Base-by-base conservation (phyloP, 257 asterid genomes). In the Anisodus tanguticus region DNA sequence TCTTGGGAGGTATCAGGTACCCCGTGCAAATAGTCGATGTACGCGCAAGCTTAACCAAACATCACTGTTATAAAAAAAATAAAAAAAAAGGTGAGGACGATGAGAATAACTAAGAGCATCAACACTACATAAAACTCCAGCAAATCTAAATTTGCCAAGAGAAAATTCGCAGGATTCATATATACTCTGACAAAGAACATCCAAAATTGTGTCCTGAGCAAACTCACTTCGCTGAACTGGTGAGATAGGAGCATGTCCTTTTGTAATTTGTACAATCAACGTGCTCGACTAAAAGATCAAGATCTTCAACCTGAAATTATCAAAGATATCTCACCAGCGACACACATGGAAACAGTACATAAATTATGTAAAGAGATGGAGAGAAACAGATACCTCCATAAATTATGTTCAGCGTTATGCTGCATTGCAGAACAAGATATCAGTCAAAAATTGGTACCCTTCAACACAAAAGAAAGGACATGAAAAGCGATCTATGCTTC, bases 391-490 rank as follows among this genome's bases (percentile, higher is more conserved):
- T 91, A 93, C 97, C 96, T 93, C 96, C 97, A 93, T 92, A 22
- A 92, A 88, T 93, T 96, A 60, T 96, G 96, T 87, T 93, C 99
- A 19, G 98, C 98, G 88, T 95, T 97, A 83, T 97, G 98, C 99
- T 97, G 97, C 92, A 91, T 82, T 67, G 62, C 19, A 80, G 63
- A 69, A 11, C 9, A 45, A 60, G 12, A n/a, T 78, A 57, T 10
- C 54, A 80, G 45, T 64, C 11, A 82, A 55, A 54, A 66, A 16
- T 26, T 64, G 63, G 9, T 37, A 5, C n/a, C 54, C 16, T 53
- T 19, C 0, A 60, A 49, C 66, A 49, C 83, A 54, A 31, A 5
- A 8, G 45, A 26, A 51, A 41, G 22, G 19, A 59, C 69, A 51
- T 60, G 55, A 64, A 31, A 59, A 70, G 13, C 6, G 17, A 31